Evolutionary conservation across 2,329 filamentous ascomycete species (phyloP), one percentile per base, ranked within the genome.

Genomic region (Chalaropsis ovoidea): DNA sequence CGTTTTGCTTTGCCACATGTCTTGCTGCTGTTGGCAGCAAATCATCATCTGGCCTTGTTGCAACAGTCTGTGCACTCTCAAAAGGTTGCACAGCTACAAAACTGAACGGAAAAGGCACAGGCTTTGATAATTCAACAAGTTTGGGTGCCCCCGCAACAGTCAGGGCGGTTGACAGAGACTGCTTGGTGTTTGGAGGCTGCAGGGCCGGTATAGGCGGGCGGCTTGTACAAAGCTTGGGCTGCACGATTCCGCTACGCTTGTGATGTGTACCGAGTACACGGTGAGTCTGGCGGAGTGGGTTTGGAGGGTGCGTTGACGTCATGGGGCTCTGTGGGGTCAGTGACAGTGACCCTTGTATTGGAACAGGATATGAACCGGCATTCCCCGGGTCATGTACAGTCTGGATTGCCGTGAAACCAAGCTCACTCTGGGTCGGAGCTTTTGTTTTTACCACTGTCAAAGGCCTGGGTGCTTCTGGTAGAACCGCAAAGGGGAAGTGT

Each of bases 41-140:
- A 35, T 58, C 52, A n/a, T 58, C 52, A 3, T 63, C 61, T 13
- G 62, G 41, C 49, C 65, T 43, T 54, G 27, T 41, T 60, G 67
- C 60, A 60, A 56, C 65, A 54, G 65, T 63, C 24, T 63, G 61
- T 3, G 61, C 68, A 27, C 68, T 62, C 47, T 70, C 66, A 39
- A 71, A 70, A 10, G 43, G 67, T 54, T 69, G 69, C 2, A 71
- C 65, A 1, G 71, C 68, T 17, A 70, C 68, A 0, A 71, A 70
- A 2, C 71, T 72, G 0, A 69, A 64, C 24, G 72, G 49, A 8
- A 64, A 68, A 1, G 71, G 71, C 4, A 70, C 65, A 1, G 71
- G 68, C 0, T 70, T 71, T 4, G 35, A 10, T 43, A 15, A 27
- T 6, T 22, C 39, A 15, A 13, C 19, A n/a, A 35, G 10, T 24